A percentile compares a stretch with the other conserved stretches of the same genome.
Evolutionary conservation across 2,329 filamentous ascomycete genomes (phyloP).

Genomic region (Thyridium curvatum): DNA sequence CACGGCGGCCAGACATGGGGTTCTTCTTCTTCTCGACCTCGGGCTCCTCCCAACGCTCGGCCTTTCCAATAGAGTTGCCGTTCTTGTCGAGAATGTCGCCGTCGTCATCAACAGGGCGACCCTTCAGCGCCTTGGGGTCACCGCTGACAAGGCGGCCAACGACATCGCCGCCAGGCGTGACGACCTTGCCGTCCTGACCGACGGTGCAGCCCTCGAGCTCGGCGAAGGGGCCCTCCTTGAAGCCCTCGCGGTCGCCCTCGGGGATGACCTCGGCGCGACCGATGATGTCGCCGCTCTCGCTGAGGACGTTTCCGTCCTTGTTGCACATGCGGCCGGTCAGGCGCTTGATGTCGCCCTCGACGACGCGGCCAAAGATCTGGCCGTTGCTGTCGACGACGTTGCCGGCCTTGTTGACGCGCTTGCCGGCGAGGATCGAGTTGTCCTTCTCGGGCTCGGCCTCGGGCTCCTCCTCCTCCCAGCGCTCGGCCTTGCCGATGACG

Average conservation of each 20-base stretch:
- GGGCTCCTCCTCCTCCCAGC: conserved; percentile 48
- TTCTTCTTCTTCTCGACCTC: conserved; percentile 45
- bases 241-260: conserved; percentile 56
- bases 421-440: conserved; percentile 59
- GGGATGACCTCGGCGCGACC: conserved; percentile 63
- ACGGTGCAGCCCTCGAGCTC: conserved; percentile 60
- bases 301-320: conserved; percentile 65
- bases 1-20: conserved; percentile 45
- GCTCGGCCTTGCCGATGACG: conserved; percentile 59
- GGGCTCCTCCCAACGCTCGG: conserved; percentile 53
- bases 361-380: conserved; percentile 55
- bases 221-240: conserved; percentile 63
- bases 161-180: conserved; percentile 60
- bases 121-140: conserved; percentile 65
- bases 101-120: conserved; percentile 72
- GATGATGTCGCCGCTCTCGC: conserved; percentile 65
- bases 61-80: conserved; percentile 50
- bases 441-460: conserved; percentile 41
- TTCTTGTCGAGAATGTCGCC: conserved; percentile 78
- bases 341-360: conserved; percentile 59
- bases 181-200: conserved; percentile 62
- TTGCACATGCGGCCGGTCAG: conserved; percentile 65
- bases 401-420: conserved; percentile 66
- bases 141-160: conserved; percentile 68
- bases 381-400: conserved; percentile 51